Conservation (phyloP, 345 rosid species). For the Cardamine resedifolia region DNA sequence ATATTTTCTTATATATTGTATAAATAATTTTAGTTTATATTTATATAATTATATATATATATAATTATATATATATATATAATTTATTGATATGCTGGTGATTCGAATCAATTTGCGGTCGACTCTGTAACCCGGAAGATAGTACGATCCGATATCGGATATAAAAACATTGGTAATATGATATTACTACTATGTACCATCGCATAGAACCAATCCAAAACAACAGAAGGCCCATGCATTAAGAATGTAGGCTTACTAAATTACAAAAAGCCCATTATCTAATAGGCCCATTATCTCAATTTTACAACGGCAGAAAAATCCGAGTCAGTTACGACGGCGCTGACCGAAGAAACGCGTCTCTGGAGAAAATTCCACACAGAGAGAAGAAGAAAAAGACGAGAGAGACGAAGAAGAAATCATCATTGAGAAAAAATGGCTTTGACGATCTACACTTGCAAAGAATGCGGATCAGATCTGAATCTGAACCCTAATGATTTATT, state of each 20-base stretch:
- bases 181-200: too few species aligned
- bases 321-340: conserved; percentile 36
- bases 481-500: conserved; percentile 55
- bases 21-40: too few species aligned
- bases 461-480: conserved; percentile 72
- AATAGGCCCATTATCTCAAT: neutral
- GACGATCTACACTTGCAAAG: conserved; percentile 65
- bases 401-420: neutral
- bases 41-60: too few species aligned
- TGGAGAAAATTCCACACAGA: conserved; percentile 11
- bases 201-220: too few species aligned
- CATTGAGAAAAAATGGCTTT: conserved; percentile 40
- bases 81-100: too few species aligned
- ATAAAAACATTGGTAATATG: too few species aligned
- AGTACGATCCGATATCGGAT: too few species aligned
- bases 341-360: conserved; percentile 34
- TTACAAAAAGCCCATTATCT: neutral
- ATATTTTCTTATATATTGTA: too few species aligned
- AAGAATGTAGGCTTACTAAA: neutral
- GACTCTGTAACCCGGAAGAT: too few species aligned
- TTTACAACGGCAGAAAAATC: neutral
- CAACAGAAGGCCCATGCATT: neutral
- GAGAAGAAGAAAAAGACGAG: conserved; percentile 14
- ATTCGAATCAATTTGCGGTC: too few species aligned
- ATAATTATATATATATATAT: too few species aligned